Evolutionary conservation across 1,284 basidiomycete species (phyloP).

Genomic region (Stygiomarasmius scandens): DNA sequence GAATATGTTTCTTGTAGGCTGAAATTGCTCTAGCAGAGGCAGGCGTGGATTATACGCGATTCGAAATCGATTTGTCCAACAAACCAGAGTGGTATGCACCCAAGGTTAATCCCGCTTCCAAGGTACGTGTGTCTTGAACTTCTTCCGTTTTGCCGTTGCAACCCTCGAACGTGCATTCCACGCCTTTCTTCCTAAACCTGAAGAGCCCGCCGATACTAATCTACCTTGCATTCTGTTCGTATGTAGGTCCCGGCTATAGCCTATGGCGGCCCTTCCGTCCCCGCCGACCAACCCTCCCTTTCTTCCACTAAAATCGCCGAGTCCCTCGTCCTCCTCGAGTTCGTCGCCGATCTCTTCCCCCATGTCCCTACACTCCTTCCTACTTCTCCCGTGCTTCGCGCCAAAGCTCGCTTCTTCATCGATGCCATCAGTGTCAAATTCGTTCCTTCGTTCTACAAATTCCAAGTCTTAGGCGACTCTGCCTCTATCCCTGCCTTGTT

Average conservation of each 20-base stretch:
- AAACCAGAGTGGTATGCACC: conserved; percentile 69
- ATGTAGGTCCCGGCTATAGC: conserved; percentile 55
- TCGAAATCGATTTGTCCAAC: conserved; percentile 58
- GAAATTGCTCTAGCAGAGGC: conserved; percentile 63
- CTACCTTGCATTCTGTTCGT: too few species aligned
- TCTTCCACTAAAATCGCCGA: conserved; percentile 63
- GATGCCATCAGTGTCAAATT: conserved; percentile 50
- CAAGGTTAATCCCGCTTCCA: conserved; percentile 63
- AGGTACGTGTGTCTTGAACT: conserved; percentile 39
- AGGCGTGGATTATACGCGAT: conserved; percentile 40
- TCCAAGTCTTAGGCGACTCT: conserved; percentile 41
- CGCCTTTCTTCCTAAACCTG: too few species aligned
- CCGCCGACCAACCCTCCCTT: conserved; percentile 55
- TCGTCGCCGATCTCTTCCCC: conserved; percentile 59
- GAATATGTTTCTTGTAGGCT: conserved; percentile 43
- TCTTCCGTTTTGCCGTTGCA: background rate
- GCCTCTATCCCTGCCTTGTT: conserved; percentile 38
- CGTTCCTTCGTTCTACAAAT: conserved; percentile 37
- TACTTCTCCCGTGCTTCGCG: conserved; percentile 54
- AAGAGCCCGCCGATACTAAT: too few species aligned
- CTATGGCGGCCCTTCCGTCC: conserved; percentile 60
- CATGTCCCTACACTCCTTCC: conserved; percentile 40
- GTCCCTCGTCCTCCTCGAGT: conserved; percentile 64
- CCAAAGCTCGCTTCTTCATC: conserved; percentile 62
- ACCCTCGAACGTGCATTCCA: too few species aligned